Base-by-base conservation (phyloP, 805 yeast genomes). In the Metschnikowia lachancei region DNA sequence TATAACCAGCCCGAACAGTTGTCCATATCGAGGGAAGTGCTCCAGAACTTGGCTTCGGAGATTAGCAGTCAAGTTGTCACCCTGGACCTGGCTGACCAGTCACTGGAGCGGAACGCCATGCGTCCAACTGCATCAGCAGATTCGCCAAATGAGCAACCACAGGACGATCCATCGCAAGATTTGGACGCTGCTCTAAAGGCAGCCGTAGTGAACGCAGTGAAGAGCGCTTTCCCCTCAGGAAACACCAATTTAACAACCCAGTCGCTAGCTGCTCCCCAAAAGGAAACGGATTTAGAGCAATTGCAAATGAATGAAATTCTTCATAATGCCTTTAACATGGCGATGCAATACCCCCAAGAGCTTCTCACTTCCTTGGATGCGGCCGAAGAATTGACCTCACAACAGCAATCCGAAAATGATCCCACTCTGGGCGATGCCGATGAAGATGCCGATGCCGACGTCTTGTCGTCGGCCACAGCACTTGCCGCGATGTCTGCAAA, bases 261-360 rank as follows among this genome's bases (percentile, higher is more conserved):
- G 11, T 19, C 36, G 10, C 37, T 17, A 13, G 38, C 8, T 9
- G 11, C 44, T 17, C 19, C 34, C 3, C 49, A 42, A 5, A 39
- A 62, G 31, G 76, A 69, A 31, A 78, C 70, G 28, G 80, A 77
- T 22, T 67, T 83, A 48, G 87, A 83, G 56, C 74, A 69, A 44
- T 58, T 67, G 45, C 78, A 74, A 47, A 75, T 85, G 80, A 82
- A 80, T 56, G 85, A 80, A 53, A 85, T 85, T 52, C 76, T 85
- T 74, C 88, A 83, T 52, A 83, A 83, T 65, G 94, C 92, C 1
- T 75, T 85, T 67, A 78, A 79, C 39, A 74, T 86, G 83, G 94
- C 91, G 0, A 80, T 81, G 73, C 84, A 80, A 50, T 80, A 82
- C 49, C 85, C 85, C 53, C 60, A 62, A 57, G 63, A 77, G 63